Base-by-base conservation (phyloP, 2,329 filamentous ascomycete genomes). In the Daldinia sp. region DNA sequence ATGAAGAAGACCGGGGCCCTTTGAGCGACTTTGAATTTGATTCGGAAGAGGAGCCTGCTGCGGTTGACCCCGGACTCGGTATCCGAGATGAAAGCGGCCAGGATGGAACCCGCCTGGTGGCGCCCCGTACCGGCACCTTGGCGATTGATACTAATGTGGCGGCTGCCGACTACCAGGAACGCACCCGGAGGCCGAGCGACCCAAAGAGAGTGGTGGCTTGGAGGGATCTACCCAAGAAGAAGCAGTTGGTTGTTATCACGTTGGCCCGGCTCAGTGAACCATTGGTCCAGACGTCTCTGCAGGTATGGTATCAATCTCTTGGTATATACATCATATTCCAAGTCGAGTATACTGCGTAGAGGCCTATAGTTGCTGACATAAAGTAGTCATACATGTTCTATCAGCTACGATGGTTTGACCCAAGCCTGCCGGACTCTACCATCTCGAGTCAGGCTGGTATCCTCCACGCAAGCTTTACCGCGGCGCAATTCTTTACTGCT, bases 221-320 rank as follows among this genome's bases (percentile, higher is more conserved):
- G 73, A 72, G 53, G 34, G 72, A 74, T 32, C 80, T 96, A 1
- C 93, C 93, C 0, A 83, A 86, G 60, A 96, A 93, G 76, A 82
- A 86, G 45, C 93, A 96, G 77, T 83, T 96, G 17, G 79, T 89
- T 27, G 88, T 96, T 59, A 82, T 96, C 50, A 93, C 90, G 0
- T 79, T 96, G 43, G 90, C 92, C 7, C 87, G 93, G 25, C 80
- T 96, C 19, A 92, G 90, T 9, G 93, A 96, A 74, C 93, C 93
- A 3, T 80, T 96, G 32, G 90, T 92, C 0, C 91, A 95, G 73
- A 93, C 91, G 0, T 92, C 88, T 10, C 77, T 93, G 7, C 82
- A 83, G 76, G 80, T 80, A 72, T 50, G 37, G 45, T 52, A 35
- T 47, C 41, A 21, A 23, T 3, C 48, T 32, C 29, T 39, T 32